phyloP scores from a whole-genome alignment of 768 basidiomycete species.

The Piloderma croceum region DNA sequence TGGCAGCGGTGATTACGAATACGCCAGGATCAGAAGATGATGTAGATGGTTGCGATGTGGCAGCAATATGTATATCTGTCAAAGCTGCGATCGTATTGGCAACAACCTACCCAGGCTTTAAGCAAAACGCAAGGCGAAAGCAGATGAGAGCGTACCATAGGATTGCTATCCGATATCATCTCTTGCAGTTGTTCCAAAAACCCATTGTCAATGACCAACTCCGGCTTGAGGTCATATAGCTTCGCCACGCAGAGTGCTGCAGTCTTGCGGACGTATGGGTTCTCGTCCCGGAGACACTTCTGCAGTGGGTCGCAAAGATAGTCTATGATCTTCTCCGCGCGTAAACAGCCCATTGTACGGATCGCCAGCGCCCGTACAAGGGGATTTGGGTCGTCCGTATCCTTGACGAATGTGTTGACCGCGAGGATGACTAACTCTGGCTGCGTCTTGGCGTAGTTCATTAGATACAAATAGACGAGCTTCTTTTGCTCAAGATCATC shows the following conservation, averaged over 20 bases:
- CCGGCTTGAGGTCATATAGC: slow-evolving; percentile 94
- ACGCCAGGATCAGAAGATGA: slow-evolving; percentile 56
- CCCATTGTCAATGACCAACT: slow-evolving; percentile 90
- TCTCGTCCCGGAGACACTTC: slow-evolving; percentile 89
- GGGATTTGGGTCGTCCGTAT: slow-evolving; percentile 94
- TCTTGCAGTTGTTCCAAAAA: slow-evolving; percentile 86
- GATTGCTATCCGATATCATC: slow-evolving; percentile 93
- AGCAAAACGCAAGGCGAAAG: no score
- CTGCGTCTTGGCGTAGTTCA: slow-evolving; percentile 99
- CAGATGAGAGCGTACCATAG: slow-evolving; percentile 86
- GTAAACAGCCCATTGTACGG: slow-evolving; percentile 94
- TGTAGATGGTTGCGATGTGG: slow-evolving; percentile 48
- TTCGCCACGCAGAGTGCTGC: slow-evolving; percentile 97
- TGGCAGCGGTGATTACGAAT: slow-evolving; percentile 77
- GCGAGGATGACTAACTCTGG: slow-evolving; percentile 98
- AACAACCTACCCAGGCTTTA: slow-evolving; percentile 69
- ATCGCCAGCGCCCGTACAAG: slow-evolving; percentile 95
- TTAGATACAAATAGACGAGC: slow-evolving; percentile 97
- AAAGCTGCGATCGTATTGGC: slow-evolving; percentile 94
- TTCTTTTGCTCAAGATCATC: slow-evolving; percentile 99
- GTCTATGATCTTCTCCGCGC: slow-evolving; percentile 98
- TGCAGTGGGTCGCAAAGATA: slow-evolving; percentile 95
- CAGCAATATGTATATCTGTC: slow-evolving; percentile 82
- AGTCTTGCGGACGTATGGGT: slow-evolving; percentile 97
- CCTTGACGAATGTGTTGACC: slow-evolving; percentile 98